A percentile compares a stretch with the other conserved stretches of the same genome.
These are phyloP conservation scores for Fusarium secorum DNA, from an alignment of 2,329 filamentous ascomycete species.

Conservation along the genomic window DNA sequence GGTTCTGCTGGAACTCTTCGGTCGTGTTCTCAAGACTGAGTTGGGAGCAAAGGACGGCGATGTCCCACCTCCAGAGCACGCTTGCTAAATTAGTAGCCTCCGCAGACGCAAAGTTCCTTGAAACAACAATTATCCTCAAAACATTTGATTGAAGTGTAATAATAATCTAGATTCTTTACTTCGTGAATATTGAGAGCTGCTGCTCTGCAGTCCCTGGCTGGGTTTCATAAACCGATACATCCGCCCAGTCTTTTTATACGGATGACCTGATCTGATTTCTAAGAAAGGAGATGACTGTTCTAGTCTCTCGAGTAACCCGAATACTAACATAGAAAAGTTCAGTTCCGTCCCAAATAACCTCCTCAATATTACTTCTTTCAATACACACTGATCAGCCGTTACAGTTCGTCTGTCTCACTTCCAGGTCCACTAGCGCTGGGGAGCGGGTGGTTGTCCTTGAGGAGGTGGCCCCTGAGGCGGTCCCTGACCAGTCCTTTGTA, in stretches of 20 bases:
- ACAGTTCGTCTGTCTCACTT: slow-evolving; percentile 25
- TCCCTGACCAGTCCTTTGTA: slow-evolving; percentile 32
- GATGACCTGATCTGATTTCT: slow-evolving; percentile 31
- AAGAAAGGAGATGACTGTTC: slow-evolving; percentile 17
- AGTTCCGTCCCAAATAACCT: slow-evolving; percentile 4
- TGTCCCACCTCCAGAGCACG: slow-evolving; percentile 71
- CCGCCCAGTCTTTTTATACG: slow-evolving; percentile 22
- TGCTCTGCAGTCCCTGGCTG: slow-evolving; percentile 13
- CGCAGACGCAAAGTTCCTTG: not conserved
- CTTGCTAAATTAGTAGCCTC: slow-evolving; percentile 61
- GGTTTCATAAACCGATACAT: slow-evolving; percentile 32
- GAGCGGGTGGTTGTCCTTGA: slow-evolving; percentile 41
- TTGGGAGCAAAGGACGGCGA: slow-evolving; percentile 72
- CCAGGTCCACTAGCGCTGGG: slow-evolving; percentile 38
- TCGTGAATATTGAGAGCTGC: slow-evolving; percentile 38
- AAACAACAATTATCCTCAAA: not conserved
- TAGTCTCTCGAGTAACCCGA: slow-evolving; percentile 27
- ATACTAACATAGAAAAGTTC: slow-evolving; percentile 25
- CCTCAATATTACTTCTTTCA: slow-evolving; percentile 11
- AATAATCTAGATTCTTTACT: slow-evolving; percentile 42
- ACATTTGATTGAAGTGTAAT: slow-evolving; percentile 30
- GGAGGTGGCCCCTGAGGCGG: slow-evolving; percentile 30
- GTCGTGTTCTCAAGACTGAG: slow-evolving; percentile 78
- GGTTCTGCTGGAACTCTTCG: slow-evolving; percentile 87
- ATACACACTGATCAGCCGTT: slow-evolving; percentile 24